A percentile compares a stretch with the other conserved stretches of the same genome.
These are phyloP conservation scores for Grosmannia penicillata DNA, from an alignment of 2,329 filamentous ascomycete species.

Conservation along the genomic window DNA sequence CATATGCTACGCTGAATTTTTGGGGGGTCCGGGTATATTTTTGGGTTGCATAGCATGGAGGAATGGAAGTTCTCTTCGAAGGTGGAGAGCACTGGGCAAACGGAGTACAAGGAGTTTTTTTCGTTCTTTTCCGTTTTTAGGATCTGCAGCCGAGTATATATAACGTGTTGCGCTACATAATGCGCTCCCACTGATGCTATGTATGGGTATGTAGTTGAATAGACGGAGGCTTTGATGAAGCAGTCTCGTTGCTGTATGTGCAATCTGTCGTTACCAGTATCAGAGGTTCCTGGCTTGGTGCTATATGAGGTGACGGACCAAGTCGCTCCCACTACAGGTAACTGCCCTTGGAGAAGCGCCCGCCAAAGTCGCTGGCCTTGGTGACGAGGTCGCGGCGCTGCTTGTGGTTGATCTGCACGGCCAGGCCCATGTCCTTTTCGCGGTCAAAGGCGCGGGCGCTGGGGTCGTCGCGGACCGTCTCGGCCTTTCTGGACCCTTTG, in stretches of 20 bases:
- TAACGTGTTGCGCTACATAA: too few relatives aligned
- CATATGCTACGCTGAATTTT: background rate
- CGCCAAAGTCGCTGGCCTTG: slow-evolving; percentile 67
- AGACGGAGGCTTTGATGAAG: too few relatives aligned
- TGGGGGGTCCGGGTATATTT: background rate
- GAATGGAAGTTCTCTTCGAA: background rate
- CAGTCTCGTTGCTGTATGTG: too few relatives aligned
- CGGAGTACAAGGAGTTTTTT: background rate
- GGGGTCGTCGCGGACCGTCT: slow-evolving; percentile 64
- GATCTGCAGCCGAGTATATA: too few relatives aligned
- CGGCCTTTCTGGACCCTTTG: slow-evolving; percentile 13
- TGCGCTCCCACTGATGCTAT: too few relatives aligned
- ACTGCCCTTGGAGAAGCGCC: slow-evolving; percentile 65
- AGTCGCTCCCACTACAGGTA: slow-evolving; percentile 28
- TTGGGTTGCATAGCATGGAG: slow-evolving; percentile 1
- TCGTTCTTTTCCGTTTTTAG: too few relatives aligned
- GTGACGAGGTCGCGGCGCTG: slow-evolving; percentile 68
- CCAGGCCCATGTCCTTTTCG: slow-evolving; percentile 83
- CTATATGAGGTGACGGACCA: too few relatives aligned
- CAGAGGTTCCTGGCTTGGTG: too few relatives aligned
- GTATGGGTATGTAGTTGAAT: too few relatives aligned
- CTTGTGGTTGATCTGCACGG: slow-evolving; percentile 53
- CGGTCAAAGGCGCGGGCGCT: slow-evolving; percentile 78
- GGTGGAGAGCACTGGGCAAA: background rate
- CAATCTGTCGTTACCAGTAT: too few relatives aligned